A percentile compares a stretch with the other conserved stretches of the same genome.
Evolutionary conservation across 1,284 basidiomycete species (phyloP).

Genomic region (Microbotryomycetes sp.): DNA sequence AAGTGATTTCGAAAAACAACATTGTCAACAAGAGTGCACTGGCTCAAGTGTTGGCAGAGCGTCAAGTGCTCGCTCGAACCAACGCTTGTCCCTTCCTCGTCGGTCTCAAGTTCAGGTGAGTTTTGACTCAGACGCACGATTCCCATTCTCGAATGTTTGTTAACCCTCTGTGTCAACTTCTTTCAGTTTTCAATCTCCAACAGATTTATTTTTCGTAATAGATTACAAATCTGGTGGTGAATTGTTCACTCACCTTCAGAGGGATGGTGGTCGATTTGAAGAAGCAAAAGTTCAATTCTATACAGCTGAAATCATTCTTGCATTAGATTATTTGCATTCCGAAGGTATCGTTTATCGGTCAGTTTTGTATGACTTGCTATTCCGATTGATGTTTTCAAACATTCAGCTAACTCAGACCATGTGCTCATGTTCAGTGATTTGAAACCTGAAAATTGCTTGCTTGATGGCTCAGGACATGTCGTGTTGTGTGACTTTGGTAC

Average conservation of each 20-base stretch:
- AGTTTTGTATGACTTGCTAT: conserved; percentile 3
- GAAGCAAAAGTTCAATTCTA: conserved; percentile 40
- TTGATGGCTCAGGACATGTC: conserved; percentile 41
- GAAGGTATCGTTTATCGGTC: conserved; percentile 39
- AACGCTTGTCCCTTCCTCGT: conserved; percentile 45
- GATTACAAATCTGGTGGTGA: conserved; percentile 48
- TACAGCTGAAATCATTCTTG: conserved; percentile 40
- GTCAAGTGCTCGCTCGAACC: conserved; percentile 45
- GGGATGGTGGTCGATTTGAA: conserved; percentile 39
- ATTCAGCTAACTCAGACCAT: no score
- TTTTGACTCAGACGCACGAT: background rate
- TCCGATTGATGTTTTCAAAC: background rate
- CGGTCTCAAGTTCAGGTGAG: conserved; percentile 43
- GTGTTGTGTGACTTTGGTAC: conserved; percentile 43
- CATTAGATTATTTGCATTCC: conserved; percentile 38
- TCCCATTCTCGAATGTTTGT: conserved; percentile 41
- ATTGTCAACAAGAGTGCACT: conserved; percentile 42
- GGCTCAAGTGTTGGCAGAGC: conserved; percentile 44
- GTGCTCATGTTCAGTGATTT: conserved; percentile 17
- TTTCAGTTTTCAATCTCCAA: conserved; percentile 13
- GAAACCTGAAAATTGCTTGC: conserved; percentile 41
- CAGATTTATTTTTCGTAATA: conserved; percentile 43
- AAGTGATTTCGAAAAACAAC: conserved; percentile 44
- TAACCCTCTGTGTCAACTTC: background rate
- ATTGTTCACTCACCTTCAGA: conserved; percentile 42